Evolutionary conservation across 352 stramenopile species (phyloP).

Genomic region (Pythium phragmitis): DNA sequence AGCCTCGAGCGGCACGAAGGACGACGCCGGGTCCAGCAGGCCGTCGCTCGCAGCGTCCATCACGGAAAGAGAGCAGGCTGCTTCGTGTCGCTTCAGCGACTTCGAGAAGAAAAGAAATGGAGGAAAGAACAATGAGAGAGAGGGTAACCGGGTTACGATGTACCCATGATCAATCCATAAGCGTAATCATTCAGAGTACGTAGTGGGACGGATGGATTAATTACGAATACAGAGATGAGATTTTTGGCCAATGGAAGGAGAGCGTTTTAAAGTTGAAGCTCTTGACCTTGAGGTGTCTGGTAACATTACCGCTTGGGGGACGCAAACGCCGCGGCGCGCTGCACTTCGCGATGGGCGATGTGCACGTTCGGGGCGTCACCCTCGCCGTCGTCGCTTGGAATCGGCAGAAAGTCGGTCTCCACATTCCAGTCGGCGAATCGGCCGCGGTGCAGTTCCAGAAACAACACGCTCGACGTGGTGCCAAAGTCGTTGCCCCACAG

Average conservation of each 20-base stretch:
- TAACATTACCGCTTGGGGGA: constrained; percentile 42
- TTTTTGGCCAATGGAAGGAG: not conserved
- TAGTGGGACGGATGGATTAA: not conserved
- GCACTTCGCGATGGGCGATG: constrained; percentile 50
- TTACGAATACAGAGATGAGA: not conserved
- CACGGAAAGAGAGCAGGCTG: not conserved
- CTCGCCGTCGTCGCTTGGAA: constrained; percentile 25
- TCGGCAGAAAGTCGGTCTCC: constrained; percentile 59
- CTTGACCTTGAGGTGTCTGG: too few species aligned
- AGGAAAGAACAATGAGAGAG: not conserved
- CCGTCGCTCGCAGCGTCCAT: constrained; percentile 31
- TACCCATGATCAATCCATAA: not conserved
- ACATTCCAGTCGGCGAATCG: constrained; percentile 40
- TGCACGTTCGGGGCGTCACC: constrained; percentile 30
- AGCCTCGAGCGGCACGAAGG: constrained; percentile 49
- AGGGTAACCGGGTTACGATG: not conserved
- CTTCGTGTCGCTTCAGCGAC: not conserved
- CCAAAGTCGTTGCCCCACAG: constrained; percentile 79
- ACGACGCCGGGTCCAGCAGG: constrained; percentile 45
- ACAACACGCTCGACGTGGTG: constrained; percentile 28
- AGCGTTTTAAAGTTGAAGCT: not conserved
- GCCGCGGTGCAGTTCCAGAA: constrained; percentile 42
- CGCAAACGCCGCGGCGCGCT: constrained; percentile 33
- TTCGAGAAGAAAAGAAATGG: not conserved
- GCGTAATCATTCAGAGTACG: too few species aligned